phyloP scores from a whole-genome alignment of 495 filamentous ascomycete species.

The Pyrenopolyporus hunteri region DNA sequence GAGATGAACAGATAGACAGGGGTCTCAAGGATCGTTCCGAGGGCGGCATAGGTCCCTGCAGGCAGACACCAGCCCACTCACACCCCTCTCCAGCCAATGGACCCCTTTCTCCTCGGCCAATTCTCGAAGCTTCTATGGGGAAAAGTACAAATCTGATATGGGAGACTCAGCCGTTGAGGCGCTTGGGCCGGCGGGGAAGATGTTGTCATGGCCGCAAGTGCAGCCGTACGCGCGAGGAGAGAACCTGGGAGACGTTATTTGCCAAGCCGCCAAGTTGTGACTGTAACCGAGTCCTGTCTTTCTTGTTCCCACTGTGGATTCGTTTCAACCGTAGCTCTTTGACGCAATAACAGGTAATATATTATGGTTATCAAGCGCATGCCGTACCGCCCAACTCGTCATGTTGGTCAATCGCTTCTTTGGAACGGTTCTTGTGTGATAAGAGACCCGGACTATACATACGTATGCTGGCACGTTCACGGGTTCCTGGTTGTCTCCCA shows the following conservation, averaged over 20 bases:
- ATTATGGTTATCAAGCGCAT: conserved; percentile 27
- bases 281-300: conserved; percentile 28
- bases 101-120: conserved; percentile 24
- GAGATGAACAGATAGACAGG: conserved; percentile 34
- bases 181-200: conserved; percentile 35
- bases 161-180: conserved; percentile 12
- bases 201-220: conserved; percentile 27
- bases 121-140: conserved; percentile 58
- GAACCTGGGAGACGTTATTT: conserved; percentile 24
- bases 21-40: conserved; percentile 41
- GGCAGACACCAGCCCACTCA: conserved; percentile 24
- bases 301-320: conserved; percentile 26
- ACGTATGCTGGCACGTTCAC: too few species aligned
- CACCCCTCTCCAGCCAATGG: conserved; percentile 27
- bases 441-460: too few species aligned
- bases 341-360: conserved; percentile 23
- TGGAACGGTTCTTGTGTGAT: too few species aligned
- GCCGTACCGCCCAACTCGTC: conserved; percentile 16
- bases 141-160: conserved; percentile 31
- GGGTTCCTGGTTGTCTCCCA: too few species aligned
- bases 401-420: conserved; percentile 10
- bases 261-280: conserved; percentile 40
- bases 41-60: conserved; percentile 39
- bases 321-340: conserved; percentile 35
- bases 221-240: neutral